Evolutionary conservation across 2,329 filamentous ascomycete genomes (phyloP).

Genomic region (Botrytis sinoallii): DNA sequence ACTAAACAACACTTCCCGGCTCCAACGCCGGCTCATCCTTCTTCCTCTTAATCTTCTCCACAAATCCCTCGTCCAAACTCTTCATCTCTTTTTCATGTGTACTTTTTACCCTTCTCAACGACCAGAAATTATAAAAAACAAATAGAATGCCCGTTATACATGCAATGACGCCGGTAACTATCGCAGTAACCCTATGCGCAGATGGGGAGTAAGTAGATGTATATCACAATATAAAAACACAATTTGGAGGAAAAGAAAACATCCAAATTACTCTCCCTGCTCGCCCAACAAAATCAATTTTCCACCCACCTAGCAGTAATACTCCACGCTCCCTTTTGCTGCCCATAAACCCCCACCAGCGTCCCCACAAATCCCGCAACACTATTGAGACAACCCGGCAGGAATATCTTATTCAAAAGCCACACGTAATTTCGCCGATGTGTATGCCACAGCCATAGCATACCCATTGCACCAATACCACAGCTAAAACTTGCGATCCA

Average conservation of each 20-base stretch:
- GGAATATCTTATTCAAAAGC: neutral
- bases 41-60: neutral
- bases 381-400: neutral
- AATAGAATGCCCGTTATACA: neutral
- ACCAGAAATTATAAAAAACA: neutral
- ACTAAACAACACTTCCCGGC: neutral
- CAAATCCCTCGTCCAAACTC: neutral
- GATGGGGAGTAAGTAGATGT: neutral
- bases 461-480: neutral
- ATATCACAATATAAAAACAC: neutral
- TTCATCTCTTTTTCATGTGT: neutral
- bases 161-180: neutral
- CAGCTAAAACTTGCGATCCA: neutral
- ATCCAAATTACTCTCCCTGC: neutral
- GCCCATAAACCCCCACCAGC: neutral
- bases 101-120: neutral
- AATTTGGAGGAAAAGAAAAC: neutral
- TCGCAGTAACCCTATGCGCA: neutral
- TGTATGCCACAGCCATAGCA: neutral
- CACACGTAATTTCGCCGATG: neutral
- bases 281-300: neutral
- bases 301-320: neutral
- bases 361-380: neutral
- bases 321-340: neutral
- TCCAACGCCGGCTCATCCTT: neutral